phyloP scores from a whole-genome alignment of 805 yeast genomes.

The Candida silvicultrix region DNA sequence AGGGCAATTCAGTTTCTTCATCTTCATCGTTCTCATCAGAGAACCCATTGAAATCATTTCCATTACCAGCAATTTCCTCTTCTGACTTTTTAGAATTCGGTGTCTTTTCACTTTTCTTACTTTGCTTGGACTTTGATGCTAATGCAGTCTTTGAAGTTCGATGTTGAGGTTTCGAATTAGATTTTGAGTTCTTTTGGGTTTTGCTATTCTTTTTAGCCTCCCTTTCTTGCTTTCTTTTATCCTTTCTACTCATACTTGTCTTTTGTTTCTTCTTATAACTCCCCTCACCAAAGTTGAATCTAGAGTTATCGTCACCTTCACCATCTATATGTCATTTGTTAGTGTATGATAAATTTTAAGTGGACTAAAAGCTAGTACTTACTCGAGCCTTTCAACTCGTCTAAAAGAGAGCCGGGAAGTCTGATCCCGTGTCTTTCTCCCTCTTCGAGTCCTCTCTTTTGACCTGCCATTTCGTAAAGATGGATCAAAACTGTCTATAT shows the following conservation, averaged over 20 bases:
- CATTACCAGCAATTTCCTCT: conserved; percentile 13
- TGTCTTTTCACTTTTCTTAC: not conserved
- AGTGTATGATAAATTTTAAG: not conserved
- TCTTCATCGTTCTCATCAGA: conserved; percentile 15
- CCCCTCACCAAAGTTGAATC: conserved; percentile 20
- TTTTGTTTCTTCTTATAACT: conserved; percentile 29
- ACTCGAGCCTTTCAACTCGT: conserved; percentile 37
- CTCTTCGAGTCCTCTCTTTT: conserved; percentile 2
- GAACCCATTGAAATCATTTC: conserved; percentile 19
- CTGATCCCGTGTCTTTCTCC: conserved; percentile 38
- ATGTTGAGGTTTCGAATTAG: conserved; percentile 21
- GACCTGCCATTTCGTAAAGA: conserved; percentile 8
- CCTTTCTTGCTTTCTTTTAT: conserved; percentile 35
- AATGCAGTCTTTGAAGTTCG: conserved; percentile 25
- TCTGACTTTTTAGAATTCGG: no score
- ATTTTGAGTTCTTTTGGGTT: conserved; percentile 3
- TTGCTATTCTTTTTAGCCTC: conserved; percentile 26
- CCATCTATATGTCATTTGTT: conserved; percentile 26
- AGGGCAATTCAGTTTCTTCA: conserved; percentile 13
- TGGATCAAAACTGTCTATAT: no score
- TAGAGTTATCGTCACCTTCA: conserved; percentile 32
- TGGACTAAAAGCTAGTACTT: not conserved
- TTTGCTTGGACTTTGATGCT: not conserved
- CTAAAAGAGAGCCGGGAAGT: conserved; percentile 48
- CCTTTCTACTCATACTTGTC: conserved; percentile 31